These are phyloP conservation scores for Hypholoma sublateritium DNA, from an alignment of 768 basidiomycete genomes.

Conservation along the genomic window DNA sequence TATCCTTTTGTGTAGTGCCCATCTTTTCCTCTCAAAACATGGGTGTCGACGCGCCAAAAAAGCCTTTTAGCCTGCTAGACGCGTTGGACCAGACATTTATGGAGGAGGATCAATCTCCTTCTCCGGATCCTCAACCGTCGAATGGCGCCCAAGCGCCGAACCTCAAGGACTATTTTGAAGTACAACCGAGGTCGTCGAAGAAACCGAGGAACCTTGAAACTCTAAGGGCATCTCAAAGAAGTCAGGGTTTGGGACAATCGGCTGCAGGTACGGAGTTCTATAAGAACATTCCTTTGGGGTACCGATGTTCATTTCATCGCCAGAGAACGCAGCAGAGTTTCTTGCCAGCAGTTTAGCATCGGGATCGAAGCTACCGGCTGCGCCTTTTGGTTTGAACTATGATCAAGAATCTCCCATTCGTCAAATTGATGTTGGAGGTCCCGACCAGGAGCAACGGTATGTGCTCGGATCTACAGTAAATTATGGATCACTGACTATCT, in stretches of 20 bases:
- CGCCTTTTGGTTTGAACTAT: conserved; percentile 45
- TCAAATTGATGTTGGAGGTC: conserved; percentile 55
- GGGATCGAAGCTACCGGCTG: neutral
- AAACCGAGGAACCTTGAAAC: conserved; percentile 9
- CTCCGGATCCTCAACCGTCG: conserved; percentile 3
- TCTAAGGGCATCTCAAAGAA: conserved; percentile 9
- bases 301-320: neutral
- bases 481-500: neutral
- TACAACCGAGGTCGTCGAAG: conserved; percentile 7
- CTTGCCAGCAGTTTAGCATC: neutral
- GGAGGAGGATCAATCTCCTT: neutral
- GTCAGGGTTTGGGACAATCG: neutral
- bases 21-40: conserved; percentile 5
- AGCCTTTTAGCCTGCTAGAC: conserved; percentile 24
- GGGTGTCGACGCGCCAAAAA: conserved; percentile 18
- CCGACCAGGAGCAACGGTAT: conserved; percentile 54
- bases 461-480: neutral
- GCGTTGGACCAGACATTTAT: conserved; percentile 28
- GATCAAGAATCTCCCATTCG: conserved; percentile 48
- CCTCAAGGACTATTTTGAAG: conserved; percentile 6
- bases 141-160: conserved; percentile 7
- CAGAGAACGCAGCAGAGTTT: neutral
- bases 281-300: neutral
- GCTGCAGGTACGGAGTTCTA: conserved; percentile 7
- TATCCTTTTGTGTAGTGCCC: neutral